Conservation (phyloP, 129 eudicot genomes). For the Ambrosia artemisiifolia region DNA sequence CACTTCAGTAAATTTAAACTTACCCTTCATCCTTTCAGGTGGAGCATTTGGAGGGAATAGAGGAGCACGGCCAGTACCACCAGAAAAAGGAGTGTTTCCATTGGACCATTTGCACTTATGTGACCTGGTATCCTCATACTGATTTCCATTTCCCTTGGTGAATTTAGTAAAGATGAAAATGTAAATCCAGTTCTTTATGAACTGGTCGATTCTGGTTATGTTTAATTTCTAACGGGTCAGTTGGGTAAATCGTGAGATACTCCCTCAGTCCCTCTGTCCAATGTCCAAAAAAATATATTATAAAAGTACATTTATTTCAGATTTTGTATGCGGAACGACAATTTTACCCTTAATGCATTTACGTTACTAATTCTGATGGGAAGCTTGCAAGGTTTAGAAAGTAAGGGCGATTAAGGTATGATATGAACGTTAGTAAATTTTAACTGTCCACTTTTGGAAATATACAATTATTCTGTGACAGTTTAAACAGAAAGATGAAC, state of each 20-base stretch:
- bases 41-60: conserved; percentile 89
- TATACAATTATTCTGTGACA: background rate
- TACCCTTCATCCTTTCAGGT: conserved; percentile 33
- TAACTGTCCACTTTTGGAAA: background rate
- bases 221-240: background rate
- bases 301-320: background rate
- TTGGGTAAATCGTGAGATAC: background rate
- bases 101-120: conserved; percentile 87
- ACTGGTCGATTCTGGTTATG: background rate
- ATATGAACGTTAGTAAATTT: background rate
- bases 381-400: too few species aligned
- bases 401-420: too few species aligned
- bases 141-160: too few species aligned
- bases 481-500: background rate
- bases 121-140: conserved; percentile 69
- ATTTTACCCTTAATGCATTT: background rate
- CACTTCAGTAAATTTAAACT: too few species aligned
- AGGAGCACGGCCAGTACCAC: conserved; percentile 80
- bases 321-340: background rate
- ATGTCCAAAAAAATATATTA: background rate
- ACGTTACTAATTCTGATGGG: too few species aligned
- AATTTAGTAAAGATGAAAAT: background rate
- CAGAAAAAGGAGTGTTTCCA: conserved; percentile 86
- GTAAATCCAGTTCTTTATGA: background rate
- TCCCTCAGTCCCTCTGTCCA: background rate